These are phyloP conservation scores for Pythium aquatile DNA, from an alignment of 352 stramenopile species.

Conservation along the genomic window DNA sequence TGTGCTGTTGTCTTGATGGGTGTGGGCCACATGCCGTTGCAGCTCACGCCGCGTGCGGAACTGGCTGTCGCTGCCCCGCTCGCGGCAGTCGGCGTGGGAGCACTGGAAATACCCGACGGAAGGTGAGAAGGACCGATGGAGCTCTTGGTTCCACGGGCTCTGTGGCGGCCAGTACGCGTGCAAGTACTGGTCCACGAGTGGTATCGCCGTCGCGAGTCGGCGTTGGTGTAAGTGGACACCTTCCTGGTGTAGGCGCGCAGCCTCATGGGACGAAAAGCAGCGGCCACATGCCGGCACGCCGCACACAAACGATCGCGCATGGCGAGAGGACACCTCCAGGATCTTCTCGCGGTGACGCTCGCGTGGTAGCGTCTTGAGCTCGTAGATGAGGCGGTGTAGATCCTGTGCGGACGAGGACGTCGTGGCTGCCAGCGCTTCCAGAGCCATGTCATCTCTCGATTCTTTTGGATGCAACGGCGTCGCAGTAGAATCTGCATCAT, in stretches of 20 bases:
- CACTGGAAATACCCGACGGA: conserved; percentile 51
- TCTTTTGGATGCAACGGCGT: neutral
- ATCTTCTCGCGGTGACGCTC: conserved; percentile 46
- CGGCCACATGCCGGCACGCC: conserved; percentile 50
- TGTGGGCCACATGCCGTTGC: conserved; percentile 9
- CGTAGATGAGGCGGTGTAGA: conserved; percentile 59
- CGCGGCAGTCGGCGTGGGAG: conserved; percentile 27
- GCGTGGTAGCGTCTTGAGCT: conserved; percentile 59
- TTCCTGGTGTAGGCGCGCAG: conserved; percentile 47
- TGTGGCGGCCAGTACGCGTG: conserved; percentile 56
- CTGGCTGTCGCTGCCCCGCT: conserved; percentile 30
- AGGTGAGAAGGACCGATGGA: conserved; percentile 17
- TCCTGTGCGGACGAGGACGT: conserved; percentile 33
- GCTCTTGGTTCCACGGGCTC: conserved; percentile 44
- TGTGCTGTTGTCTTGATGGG: neutral
- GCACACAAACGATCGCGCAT: conserved; percentile 49
- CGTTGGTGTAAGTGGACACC: conserved; percentile 37
- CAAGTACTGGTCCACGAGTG: conserved; percentile 53
- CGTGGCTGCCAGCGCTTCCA: conserved; percentile 7
- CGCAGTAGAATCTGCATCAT: neutral
- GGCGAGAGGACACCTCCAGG: conserved; percentile 43
- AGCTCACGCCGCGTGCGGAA: conserved; percentile 50
- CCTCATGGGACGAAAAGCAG: conserved; percentile 63
- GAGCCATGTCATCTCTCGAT: conserved; percentile 10
- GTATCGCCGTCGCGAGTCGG: conserved; percentile 36